These are phyloP conservation scores for Suhomyces sp. DNA, from an alignment of 805 yeast species.

Conservation along the genomic window DNA sequence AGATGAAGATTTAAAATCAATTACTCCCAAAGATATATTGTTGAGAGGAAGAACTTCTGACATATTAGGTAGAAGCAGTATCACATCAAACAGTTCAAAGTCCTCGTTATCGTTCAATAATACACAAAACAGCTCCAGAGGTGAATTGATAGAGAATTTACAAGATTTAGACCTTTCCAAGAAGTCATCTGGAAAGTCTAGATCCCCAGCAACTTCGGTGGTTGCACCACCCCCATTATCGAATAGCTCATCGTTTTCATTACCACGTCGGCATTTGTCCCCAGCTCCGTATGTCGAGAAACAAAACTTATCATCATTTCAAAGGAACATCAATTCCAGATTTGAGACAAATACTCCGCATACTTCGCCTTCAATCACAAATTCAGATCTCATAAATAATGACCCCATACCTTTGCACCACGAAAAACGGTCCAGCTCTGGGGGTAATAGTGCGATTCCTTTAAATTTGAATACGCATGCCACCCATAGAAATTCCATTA, in stretches of 20 bases:
- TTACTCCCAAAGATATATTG: slow-evolving; percentile 49
- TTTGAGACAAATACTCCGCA: slow-evolving; percentile 13
- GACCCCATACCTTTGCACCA: slow-evolving; percentile 10
- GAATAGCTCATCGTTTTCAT: slow-evolving; percentile 33
- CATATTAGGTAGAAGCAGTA: slow-evolving; percentile 5
- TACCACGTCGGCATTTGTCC: slow-evolving; percentile 60
- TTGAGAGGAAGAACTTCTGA: slow-evolving; percentile 22
- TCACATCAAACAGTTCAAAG: slow-evolving; percentile 17
- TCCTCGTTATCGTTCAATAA: slow-evolving; percentile 14
- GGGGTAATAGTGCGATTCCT: slow-evolving; percentile 12
- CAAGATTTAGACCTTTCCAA: slow-evolving; percentile 29
- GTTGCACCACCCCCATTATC: slow-evolving; percentile 5
- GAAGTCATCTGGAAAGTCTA: slow-evolving; percentile 18
- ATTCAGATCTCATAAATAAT: slow-evolving; percentile 9
- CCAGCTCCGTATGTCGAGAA: slow-evolving; percentile 47
- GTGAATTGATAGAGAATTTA: slow-evolving; percentile 25
- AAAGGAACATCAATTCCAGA: slow-evolving; percentile 41
- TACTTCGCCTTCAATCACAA: slow-evolving; percentile 13
- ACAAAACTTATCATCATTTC: slow-evolving; percentile 62
- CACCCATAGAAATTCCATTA: slow-evolving; percentile 2
- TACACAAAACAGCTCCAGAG: slow-evolving; percentile 12
- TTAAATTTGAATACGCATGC: not conserved
- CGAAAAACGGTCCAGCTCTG: slow-evolving; percentile 21
- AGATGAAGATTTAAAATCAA: slow-evolving; percentile 20
- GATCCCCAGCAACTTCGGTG: slow-evolving; percentile 1